Base-by-base conservation (phyloP, 1,139 yeast species). In the Torulaspora pretoriensis region DNA sequence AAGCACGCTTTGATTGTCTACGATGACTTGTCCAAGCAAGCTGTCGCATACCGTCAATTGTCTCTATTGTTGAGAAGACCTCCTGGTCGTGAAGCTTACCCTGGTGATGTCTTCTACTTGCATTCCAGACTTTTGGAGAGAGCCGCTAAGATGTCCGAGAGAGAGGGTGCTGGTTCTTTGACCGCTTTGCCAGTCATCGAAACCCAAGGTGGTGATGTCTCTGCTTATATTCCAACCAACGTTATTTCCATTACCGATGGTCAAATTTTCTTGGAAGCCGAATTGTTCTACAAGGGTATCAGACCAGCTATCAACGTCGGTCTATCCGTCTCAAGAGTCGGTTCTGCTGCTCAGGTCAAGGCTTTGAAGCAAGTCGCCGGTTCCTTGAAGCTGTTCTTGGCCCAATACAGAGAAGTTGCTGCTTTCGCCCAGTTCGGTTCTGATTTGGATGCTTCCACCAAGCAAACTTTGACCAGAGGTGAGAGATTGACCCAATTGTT, bases 351-450 rank as follows among this genome's bases (percentile, higher is more conserved):
- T 69, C 98, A 92, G 82, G 97, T 92, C 68, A 92, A 92, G 84
- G 97, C 98, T 75, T 86, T 94, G 95, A 92, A 92, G 80, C 97
- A 92, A 83, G 98, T 94, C 75, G 98, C 98, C 63, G 99, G 98
- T 84, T 94, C 98, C 64, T 85, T 92, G 78, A 92, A 92, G 78
- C 87, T 92, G 76, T 92, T 88, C 96, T 87, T 92, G 83, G 99
- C 99, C 68, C 99, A 92, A 81, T 92, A 92, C 87, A 92, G 99
- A 88, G 99, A 92, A 83, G 98, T 92, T 68, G 98, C 98, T 70
- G 98, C 99, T 68, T 92, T 92, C 76, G 98, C 99, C 68, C 99
- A 92, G 81, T 92, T 92, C 81, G 98, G 99, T 85, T 92, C 99
- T 66, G 99, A 94, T 77, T 84, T 94, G 75, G 99, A 94, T 77